Percentiles rank a stretch among this genome's conserved stretches.
These are phyloP conservation scores for Aegilops tauschii DNA, from an alignment of 176 grass and related monocot genomes.

Conservation along the genomic window DNA sequence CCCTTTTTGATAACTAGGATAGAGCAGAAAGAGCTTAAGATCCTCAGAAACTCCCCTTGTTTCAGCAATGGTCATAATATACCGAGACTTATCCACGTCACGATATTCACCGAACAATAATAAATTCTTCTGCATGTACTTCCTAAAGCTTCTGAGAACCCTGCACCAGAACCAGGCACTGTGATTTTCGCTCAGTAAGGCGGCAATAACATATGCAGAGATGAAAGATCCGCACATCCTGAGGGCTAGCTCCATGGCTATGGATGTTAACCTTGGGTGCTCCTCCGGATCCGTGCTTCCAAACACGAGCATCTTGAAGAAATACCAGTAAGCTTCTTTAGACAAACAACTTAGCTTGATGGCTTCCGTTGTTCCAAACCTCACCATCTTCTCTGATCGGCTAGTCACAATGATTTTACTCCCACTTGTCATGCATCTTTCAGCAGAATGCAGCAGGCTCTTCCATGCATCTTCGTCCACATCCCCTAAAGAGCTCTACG, in stretches of 20 bases:
- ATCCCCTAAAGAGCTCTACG: neutral
- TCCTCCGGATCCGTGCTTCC: neutral
- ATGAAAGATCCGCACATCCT: neutral
- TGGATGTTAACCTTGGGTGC: neutral
- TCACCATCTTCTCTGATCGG: neutral
- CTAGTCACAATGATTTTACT: conserved; percentile 20
- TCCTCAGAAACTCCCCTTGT: neutral
- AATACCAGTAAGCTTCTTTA: conserved; percentile 6
- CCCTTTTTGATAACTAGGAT: neutral
- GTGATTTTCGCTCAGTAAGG: neutral
- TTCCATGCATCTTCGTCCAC: conserved; percentile 6
- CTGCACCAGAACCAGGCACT: neutral
- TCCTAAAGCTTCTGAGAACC: neutral
- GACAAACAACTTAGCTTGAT: neutral
- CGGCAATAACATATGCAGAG: neutral
- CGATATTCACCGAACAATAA: neutral
- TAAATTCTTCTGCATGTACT: neutral
- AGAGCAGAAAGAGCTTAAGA: neutral
- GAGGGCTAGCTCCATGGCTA: conserved; percentile 12
- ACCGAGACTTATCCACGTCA: neutral
- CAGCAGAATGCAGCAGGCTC: neutral
- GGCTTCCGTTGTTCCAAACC: neutral
- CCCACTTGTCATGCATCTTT: neutral
- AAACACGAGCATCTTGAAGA: conserved; percentile 10
- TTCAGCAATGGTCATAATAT: neutral